Percentiles rank a stretch among this genome's conserved stretches.
Evolutionary conservation across 176 grass and related monocot species (phyloP).

Genomic region (Oryza glaberrima): DNA sequence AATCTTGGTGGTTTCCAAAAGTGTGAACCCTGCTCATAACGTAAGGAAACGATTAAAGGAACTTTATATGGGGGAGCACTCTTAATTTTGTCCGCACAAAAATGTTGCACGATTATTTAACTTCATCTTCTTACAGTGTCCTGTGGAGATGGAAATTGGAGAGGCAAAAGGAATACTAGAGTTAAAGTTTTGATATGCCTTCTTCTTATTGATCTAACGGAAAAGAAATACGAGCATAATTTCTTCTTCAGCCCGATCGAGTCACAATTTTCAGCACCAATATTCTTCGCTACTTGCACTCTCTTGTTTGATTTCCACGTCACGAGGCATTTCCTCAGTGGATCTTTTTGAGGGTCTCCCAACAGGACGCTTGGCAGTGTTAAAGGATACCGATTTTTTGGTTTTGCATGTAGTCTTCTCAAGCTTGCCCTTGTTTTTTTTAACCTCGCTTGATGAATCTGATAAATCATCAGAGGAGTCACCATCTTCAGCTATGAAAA

Average conservation of each 20-base stretch:
- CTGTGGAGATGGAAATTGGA: too few relatives aligned
- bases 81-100: too few relatives aligned
- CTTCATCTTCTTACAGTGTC: too few relatives aligned
- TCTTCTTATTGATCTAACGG: background rate
- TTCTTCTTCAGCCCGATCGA: background rate
- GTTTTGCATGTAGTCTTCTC: background rate
- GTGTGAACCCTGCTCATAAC: too few relatives aligned
- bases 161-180: too few relatives aligned
- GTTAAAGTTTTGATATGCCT: too few relatives aligned
- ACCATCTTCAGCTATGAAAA: conserved; percentile 12
- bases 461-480: background rate
- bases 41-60: too few relatives aligned
- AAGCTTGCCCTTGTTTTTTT: background rate
- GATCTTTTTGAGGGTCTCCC: background rate
- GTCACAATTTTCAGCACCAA: background rate
- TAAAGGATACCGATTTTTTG: background rate
- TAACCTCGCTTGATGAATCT: background rate
- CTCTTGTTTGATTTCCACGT: background rate
- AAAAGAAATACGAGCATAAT: background rate
- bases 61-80: too few relatives aligned
- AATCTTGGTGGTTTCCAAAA: too few relatives aligned
- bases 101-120: too few relatives aligned
- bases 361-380: background rate
- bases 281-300: background rate
- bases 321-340: background rate